Conservation (phyloP, 2,329 filamentous ascomycete species). For the Diplocarpon mali region DNA sequence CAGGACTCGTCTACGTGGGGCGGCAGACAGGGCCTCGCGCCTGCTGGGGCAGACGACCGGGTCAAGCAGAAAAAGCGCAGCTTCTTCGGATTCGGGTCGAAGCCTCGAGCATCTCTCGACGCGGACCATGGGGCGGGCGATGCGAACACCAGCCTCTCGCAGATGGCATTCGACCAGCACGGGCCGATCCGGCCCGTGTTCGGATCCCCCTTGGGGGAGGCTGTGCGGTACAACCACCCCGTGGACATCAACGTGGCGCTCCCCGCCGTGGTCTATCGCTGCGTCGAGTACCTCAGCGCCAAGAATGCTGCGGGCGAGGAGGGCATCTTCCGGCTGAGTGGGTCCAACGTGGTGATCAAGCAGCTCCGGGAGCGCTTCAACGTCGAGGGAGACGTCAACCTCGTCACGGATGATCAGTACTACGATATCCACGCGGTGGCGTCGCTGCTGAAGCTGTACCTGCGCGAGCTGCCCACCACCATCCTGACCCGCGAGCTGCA, state of each 20-base stretch:
- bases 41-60: conserved; percentile 57
- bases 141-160: conserved; percentile 33
- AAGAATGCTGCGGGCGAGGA: conserved; percentile 79
- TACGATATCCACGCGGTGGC: conserved; percentile 95
- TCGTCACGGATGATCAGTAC: conserved; percentile 71
- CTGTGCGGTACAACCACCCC: conserved; percentile 70
- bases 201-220: conserved; percentile 74
- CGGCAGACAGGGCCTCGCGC: conserved; percentile 49
- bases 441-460: conserved; percentile 84
- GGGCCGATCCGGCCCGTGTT: conserved; percentile 64
- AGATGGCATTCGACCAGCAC: conserved; percentile 32
- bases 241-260: conserved; percentile 62
- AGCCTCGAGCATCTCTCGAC: conserved; percentile 46
- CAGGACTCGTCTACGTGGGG: conserved; percentile 78
- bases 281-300: conserved; percentile 80
- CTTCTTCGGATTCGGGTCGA: conserved; percentile 60
- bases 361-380: conserved; percentile 88
- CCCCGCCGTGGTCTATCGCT: conserved; percentile 89
- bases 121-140: conserved; percentile 44
- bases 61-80: conserved; percentile 65
- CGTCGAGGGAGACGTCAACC: conserved; percentile 78
- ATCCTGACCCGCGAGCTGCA: conserved; percentile 88
- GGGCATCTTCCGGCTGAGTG: conserved; percentile 91
- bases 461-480: conserved; percentile 82
- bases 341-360: conserved; percentile 93